These are phyloP conservation scores for Prunus mongolica DNA, from an alignment of 306 rosid species.

Conservation along the genomic window DNA sequence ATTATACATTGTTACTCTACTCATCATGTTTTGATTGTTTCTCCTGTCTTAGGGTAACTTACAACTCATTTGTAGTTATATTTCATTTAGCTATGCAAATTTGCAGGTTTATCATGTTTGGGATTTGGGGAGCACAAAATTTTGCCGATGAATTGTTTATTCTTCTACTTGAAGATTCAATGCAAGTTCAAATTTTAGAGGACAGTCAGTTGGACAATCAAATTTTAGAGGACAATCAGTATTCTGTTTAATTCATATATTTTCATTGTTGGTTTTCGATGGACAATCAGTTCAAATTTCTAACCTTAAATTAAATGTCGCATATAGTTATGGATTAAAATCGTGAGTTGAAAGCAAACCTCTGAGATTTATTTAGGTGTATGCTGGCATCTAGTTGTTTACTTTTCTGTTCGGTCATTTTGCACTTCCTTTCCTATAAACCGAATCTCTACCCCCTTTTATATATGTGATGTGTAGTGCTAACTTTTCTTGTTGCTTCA, in stretches of 20 bases:
- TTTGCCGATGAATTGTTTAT: too few relatives aligned
- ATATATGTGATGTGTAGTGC: background rate
- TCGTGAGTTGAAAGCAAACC: background rate
- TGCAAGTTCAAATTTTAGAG: background rate
- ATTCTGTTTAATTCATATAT: background rate
- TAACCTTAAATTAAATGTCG: too few relatives aligned
- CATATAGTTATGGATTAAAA: background rate
- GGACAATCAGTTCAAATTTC: background rate
- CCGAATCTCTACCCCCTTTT: background rate
- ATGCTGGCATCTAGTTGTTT: background rate
- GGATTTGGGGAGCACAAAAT: too few relatives aligned
- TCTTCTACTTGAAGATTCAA: background rate
- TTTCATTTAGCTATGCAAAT: background rate
- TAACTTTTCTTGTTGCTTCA: background rate
- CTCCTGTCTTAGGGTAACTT: background rate
- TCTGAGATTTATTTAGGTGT: background rate
- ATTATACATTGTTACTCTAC: background rate
- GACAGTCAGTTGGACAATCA: background rate
- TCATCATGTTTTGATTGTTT: background rate
- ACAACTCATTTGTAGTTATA: background rate
- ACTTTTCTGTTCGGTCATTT: background rate
- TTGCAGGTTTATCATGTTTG: too few relatives aligned
- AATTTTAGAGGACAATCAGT: background rate
- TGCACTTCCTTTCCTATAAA: background rate
- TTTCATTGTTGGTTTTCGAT: background rate